These are phyloP conservation scores for Sclerotinia nivalis DNA, from an alignment of 2,329 filamentous ascomycete species.

Conservation along the genomic window DNA sequence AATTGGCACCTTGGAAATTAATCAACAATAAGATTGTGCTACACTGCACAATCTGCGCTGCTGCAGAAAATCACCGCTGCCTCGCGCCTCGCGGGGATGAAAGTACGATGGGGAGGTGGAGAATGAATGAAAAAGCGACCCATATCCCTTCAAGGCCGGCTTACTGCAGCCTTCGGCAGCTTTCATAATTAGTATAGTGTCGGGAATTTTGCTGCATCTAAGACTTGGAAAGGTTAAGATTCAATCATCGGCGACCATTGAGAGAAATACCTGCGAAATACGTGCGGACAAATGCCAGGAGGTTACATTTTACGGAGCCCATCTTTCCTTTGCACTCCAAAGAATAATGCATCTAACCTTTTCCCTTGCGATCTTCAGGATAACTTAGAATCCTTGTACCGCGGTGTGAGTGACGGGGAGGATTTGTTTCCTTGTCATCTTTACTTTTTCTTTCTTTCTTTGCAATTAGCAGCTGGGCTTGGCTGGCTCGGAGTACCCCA, in stretches of 20 bases:
- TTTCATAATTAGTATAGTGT: slow-evolving; percentile 2
- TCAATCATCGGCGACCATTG: slow-evolving; percentile 18
- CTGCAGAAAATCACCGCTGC: slow-evolving; percentile 15
- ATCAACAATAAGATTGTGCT: slow-evolving; percentile 2
- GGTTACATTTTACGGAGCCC: neutral
- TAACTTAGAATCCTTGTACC: slow-evolving; percentile 6
- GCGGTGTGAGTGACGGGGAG: slow-evolving; percentile 17
- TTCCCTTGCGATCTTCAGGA: slow-evolving; percentile 23
- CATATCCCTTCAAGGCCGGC: neutral
- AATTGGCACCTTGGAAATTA: neutral
- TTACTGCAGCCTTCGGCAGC: slow-evolving; percentile 1
- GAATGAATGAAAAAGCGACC: neutral
- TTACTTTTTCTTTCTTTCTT: neutral
- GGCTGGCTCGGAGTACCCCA: slow-evolving; percentile 19
- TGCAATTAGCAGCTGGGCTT: neutral
- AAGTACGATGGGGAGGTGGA: neutral
- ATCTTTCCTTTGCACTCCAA: slow-evolving; percentile 1
- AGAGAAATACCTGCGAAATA: neutral
- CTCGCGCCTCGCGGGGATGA: slow-evolving; percentile 9
- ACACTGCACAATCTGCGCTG: neutral
- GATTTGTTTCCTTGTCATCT: slow-evolving; percentile 12
- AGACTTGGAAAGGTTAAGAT: slow-evolving; percentile 7
- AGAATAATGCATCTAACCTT: neutral
- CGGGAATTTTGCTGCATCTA: slow-evolving; percentile 5
- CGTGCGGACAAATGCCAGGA: neutral